Conservation (phyloP, 495 filamentous ascomycete species). For the Aspergillus baeticus region DNA sequence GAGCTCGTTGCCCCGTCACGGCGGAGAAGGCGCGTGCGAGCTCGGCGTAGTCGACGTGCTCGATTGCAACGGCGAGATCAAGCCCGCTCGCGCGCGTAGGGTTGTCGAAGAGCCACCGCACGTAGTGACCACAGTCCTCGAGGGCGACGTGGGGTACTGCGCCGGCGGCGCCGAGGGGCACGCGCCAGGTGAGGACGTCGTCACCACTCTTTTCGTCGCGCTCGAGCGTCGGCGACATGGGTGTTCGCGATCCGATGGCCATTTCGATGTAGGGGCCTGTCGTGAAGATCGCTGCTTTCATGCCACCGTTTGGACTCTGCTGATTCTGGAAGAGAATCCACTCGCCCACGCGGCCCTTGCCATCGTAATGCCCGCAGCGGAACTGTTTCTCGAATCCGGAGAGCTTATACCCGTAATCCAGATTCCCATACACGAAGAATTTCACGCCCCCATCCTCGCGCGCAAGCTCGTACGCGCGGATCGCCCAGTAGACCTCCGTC, state of each 20-base stretch:
- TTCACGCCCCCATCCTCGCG: neutral
- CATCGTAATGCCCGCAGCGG: neutral
- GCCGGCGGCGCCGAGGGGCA: neutral
- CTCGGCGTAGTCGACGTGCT: neutral
- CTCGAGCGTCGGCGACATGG: neutral
- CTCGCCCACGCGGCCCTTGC: neutral
- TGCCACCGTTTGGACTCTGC: neutral
- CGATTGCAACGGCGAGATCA: neutral
- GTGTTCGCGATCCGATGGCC: neutral
- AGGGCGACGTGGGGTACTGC: neutral
- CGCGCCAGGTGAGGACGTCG: neutral
- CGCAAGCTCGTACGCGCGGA: neutral
- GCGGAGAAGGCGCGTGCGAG: neutral
- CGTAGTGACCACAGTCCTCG: neutral
- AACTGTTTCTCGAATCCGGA: neutral
- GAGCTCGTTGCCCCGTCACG: neutral
- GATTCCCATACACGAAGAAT: neutral
- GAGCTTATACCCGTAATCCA: neutral
- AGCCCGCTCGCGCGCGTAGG: neutral
- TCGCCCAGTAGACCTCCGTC: neutral
- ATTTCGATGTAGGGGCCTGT: neutral
- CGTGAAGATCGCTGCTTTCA: neutral
- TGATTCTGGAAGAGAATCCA: neutral
- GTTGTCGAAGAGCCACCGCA: conserved; percentile 1
- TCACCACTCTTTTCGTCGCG: too few species aligned